Base-by-base conservation (phyloP, 2,329 filamentous ascomycete species). In the Penicillium crustosum region DNA sequence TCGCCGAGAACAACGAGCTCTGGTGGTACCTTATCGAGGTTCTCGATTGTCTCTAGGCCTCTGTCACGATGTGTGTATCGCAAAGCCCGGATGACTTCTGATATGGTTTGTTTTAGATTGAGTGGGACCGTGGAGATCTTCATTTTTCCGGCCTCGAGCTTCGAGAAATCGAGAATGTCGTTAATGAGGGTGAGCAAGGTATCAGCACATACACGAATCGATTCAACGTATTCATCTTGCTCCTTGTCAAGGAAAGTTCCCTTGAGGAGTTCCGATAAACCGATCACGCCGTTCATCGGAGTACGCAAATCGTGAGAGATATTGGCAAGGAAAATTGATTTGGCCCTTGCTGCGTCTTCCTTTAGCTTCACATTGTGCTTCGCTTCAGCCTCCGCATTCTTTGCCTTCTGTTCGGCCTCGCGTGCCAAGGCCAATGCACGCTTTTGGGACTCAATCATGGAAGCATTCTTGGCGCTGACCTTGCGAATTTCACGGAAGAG, bases 251-350 rank as follows among this genome's bases (percentile, higher is more conserved):
- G 65, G 6, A 71, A 73, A 10, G 83, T 87, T 8, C 78, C 79
- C 65, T 87, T 87, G 23, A 87, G 77, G 43, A 87, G 73, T 65
- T 87, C 84, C 3, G 82, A 84, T 75, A 87, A 83, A 35, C 94
- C 94, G 68, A 99, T 81, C 49, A 97, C 97, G 13, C 93, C 94
- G 70, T 97, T 97, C 57, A 97, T 82, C 0, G 94, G 94, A 1
- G 94, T 99, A 71, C 96, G 95, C 36, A 99, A 81, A 73, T 97
- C 86, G 65, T 89, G 86, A 1, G 83, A 87, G 50, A 97, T 96
- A 68, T 97, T 97, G 19, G 94, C 94, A 62, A 99, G 95, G 77
- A 97, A 97, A 9, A 97, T 81, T 0, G 94, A 97, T 78, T 99
- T 99, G 1, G 84, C 85, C 66, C 82, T 85, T 8, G 85, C 85